Base-by-base conservation (phyloP, 2,329 filamentous ascomycete genomes). In the Catunica adiposa region DNA sequence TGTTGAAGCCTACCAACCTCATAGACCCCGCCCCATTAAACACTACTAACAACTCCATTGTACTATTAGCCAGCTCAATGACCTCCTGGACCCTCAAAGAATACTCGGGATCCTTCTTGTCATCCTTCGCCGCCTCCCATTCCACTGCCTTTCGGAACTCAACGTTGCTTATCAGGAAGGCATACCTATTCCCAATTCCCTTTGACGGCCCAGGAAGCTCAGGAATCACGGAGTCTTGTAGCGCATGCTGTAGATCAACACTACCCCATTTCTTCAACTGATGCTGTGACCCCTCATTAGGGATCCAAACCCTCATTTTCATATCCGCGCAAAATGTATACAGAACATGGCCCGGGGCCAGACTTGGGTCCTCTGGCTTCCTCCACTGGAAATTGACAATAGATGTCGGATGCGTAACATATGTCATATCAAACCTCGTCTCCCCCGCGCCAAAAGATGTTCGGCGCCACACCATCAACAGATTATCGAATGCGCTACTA, bases 381-480 rank as follows among this genome's bases (percentile, higher is more conserved):
- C 87, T 82, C 94, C 94, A 98, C 65, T 90, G 83, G 58, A 95
- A 70, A 58, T 79, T 81, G 2, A 86, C 90, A n/a, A 98, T 81
- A 0, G 83, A 70, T 25, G 78, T 75, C 1, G 88, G 86, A 66
- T 98, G 92, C n/a, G 82, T 75, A 1, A 98, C 79, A 67, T 97
- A 97, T 26, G 83, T 82, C 63, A 94, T 83, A 63, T 97, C 90
- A 68, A 97, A 97, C 56, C 85, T 78, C 40, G 88, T 84, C 62
- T 94, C 84, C 57, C 88, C 83, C 0, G 80, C 77, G 14, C 88
- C 88, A 65, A 90, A 96, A 7, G 84, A 85, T 23, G 94, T 72
- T 54, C 90, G 79, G 60, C 89, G 80, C 92, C 94, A 98, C 62
- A 97, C 78, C 69, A 98, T 97, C 61, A 94, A 82, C 20, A 97